A percentile compares a stretch with the other conserved stretches of the same genome.
These are phyloP conservation scores for Paecilomyces formosus DNA, from an alignment of 2,329 filamentous ascomycete species.

Conservation along the genomic window DNA sequence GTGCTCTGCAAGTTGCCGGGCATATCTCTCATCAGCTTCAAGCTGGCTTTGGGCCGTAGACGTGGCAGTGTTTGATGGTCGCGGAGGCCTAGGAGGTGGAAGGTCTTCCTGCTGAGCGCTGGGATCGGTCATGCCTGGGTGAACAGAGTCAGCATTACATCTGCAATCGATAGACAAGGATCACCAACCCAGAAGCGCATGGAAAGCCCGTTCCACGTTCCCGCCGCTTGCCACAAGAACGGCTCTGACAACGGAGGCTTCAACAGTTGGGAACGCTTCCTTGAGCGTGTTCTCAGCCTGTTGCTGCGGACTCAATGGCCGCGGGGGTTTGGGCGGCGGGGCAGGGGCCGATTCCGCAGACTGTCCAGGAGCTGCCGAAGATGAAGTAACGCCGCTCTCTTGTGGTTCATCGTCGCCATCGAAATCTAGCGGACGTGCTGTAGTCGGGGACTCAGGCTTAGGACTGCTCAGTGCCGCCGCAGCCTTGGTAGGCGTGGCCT, in stretches of 20 bases:
- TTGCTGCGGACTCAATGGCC: conserved; percentile 71
- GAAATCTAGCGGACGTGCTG: conserved; percentile 50
- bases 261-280: conserved; percentile 87
- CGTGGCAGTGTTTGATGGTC: conserved; percentile 51
- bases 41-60: conserved; percentile 66
- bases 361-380: conserved; percentile 16
- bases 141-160: conserved; percentile 3
- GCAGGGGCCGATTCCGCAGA: conserved; percentile 20
- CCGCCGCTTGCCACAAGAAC: conserved; percentile 80
- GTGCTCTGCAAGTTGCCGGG: conserved; percentile 85
- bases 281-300: conserved; percentile 82
- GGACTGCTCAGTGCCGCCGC: conserved; percentile 21
- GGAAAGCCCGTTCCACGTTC: conserved; percentile 87
- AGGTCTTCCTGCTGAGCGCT: conserved; percentile 56
- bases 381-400: conserved; percentile 26
- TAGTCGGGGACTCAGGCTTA: conserved; percentile 47
- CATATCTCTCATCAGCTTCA: conserved; percentile 85
- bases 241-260: conserved; percentile 73
- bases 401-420: conserved; percentile 52
- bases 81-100: conserved; percentile 74
- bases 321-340: conserved; percentile 73
- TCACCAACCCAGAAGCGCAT: conserved; percentile 72
- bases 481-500: conserved; percentile 30
- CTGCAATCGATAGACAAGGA: background rate
- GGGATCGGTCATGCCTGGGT: conserved; percentile 68